phyloP scores from a whole-genome alignment of 108 stramenopile species.

The Mediolabrus comicus region DNA sequence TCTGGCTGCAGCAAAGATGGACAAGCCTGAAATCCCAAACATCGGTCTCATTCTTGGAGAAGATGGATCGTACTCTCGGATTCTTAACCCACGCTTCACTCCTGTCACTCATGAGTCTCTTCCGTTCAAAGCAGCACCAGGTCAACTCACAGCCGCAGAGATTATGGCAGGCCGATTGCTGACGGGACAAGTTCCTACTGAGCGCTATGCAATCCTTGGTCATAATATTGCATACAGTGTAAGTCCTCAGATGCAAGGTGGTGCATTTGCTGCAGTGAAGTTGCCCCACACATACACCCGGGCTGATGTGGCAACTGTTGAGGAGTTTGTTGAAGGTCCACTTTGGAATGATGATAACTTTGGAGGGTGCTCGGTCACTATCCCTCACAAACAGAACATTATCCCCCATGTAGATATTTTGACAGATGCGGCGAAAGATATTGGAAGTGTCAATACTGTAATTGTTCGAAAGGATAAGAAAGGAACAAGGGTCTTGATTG shows the following conservation, averaged over 20 bases:
- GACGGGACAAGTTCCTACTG: constrained; percentile 71
- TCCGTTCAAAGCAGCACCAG: constrained; percentile 93
- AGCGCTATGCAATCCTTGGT: constrained; percentile 89
- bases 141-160: constrained; percentile 93
- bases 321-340: constrained; percentile 83
- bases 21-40: constrained; percentile 81
- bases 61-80: constrained; percentile 83
- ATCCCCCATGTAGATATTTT: constrained; percentile 91
- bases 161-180: constrained; percentile 86
- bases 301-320: constrained; percentile 78
- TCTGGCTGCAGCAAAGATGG: constrained; percentile 47
- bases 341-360: constrained; percentile 77
- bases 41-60: constrained; percentile 89
- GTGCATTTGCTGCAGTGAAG: constrained; percentile 82
- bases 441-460: constrained; percentile 99
- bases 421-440: constrained; percentile 86
- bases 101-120: constrained; percentile 94
- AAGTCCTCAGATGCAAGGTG: constrained; percentile 95
- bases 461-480: constrained; percentile 66
- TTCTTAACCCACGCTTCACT: constrained; percentile 91
- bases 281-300: constrained; percentile 87
- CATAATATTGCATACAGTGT: constrained; percentile 93
- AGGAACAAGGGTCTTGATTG: constrained; percentile 68
- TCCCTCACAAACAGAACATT: constrained; percentile 97
- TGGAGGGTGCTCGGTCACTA: constrained; percentile 95